phyloP scores from a whole-genome alignment of 2,329 filamentous ascomycete genomes.

The Furcasterigmium furcatum region DNA sequence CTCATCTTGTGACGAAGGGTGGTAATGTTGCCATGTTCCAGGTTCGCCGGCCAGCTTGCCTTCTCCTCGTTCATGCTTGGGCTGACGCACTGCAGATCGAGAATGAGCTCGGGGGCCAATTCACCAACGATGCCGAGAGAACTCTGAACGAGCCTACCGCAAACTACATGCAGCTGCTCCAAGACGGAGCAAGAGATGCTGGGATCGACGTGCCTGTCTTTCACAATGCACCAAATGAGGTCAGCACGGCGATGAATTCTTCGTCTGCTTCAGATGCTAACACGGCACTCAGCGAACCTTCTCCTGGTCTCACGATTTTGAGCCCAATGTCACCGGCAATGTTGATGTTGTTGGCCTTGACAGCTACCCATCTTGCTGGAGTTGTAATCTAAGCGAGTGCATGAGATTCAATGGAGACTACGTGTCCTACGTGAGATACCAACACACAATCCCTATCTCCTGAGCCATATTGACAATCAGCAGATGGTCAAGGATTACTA shows the following conservation, averaged over 20 bases:
- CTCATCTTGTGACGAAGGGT: slow-evolving; percentile 53
- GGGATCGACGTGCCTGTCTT: slow-evolving; percentile 57
- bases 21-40: slow-evolving; percentile 52
- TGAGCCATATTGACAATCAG: neutral
- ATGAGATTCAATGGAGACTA: slow-evolving; percentile 57
- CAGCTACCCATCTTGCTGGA: slow-evolving; percentile 57
- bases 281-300: slow-evolving; percentile 24
- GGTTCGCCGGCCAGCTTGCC: neutral
- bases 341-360: slow-evolving; percentile 52
- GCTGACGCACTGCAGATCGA: slow-evolving; percentile 37
- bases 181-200: slow-evolving; percentile 48
- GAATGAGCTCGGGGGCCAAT: slow-evolving; percentile 48
- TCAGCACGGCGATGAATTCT: slow-evolving; percentile 5
- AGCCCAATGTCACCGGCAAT: slow-evolving; percentile 48
- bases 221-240: slow-evolving; percentile 59
- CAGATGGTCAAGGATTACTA: slow-evolving; percentile 9
- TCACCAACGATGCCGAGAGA: slow-evolving; percentile 33
- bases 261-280: neutral
- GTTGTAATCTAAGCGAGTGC: slow-evolving; percentile 59
- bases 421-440: slow-evolving; percentile 44
- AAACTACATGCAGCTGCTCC: slow-evolving; percentile 55
- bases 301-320: slow-evolving; percentile 59
- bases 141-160: slow-evolving; percentile 44
- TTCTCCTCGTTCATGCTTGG: too few relatives aligned
- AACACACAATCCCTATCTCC: neutral